A percentile compares a stretch with the other conserved stretches of the same genome.
Conservation (phyloP, 2,329 filamentous ascomycete species). For the Tolypocladium tundrense region DNA sequence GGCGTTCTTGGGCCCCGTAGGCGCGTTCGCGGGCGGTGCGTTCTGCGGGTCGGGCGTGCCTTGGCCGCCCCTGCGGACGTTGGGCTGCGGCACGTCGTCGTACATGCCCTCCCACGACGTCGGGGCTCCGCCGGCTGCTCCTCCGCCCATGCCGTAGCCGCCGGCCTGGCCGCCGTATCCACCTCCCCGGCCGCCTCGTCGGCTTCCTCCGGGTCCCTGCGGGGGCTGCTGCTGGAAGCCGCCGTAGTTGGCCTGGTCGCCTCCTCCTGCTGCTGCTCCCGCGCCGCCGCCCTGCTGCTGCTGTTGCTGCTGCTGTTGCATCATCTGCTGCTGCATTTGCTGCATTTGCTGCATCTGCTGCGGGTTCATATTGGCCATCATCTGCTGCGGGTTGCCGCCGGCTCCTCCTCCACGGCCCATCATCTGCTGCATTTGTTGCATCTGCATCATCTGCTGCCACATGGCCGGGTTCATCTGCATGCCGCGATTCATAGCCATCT, state of each 20-base stretch:
- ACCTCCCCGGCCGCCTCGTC: conserved; percentile 11
- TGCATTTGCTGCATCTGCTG: conserved; percentile 52
- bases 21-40: conserved; percentile 49
- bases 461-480: conserved; percentile 66
- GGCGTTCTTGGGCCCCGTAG: conserved; percentile 92
- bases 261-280: conserved; percentile 9
- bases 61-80: conserved; percentile 34
- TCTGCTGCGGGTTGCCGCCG: conserved; percentile 23
- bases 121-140: conserved; percentile 49
- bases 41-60: conserved; percentile 33
- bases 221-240: conserved; percentile 39
- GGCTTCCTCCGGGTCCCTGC: conserved; percentile 13
- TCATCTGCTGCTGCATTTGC: conserved; percentile 30
- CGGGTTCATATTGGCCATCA: conserved; percentile 34
- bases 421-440: conserved; percentile 59
- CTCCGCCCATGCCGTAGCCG: conserved; percentile 20
- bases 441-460: conserved; percentile 67
- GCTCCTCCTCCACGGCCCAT: conserved; percentile 31
- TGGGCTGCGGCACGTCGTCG: conserved; percentile 83
- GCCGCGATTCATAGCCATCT: conserved; percentile 74
- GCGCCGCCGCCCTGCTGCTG: not conserved
- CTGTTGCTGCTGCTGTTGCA: conserved; percentile 25
- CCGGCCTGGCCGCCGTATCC: conserved; percentile 19
- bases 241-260: conserved; percentile 19
- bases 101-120: conserved; percentile 98